Base-by-base conservation (phyloP, 2,329 filamentous ascomycete genomes). In the Botrytis squamosa region DNA sequence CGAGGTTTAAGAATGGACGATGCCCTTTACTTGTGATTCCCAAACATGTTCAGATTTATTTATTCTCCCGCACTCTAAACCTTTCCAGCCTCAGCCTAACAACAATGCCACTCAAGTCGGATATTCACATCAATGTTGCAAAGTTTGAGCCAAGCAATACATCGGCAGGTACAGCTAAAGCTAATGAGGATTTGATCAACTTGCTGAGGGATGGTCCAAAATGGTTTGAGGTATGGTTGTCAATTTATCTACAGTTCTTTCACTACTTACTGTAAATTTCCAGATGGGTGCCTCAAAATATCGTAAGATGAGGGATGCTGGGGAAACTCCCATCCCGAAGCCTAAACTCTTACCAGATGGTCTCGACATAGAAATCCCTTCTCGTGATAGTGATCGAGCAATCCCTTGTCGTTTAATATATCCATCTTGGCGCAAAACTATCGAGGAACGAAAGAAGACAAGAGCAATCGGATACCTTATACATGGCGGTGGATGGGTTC, bases 271-370 rank as follows among this genome's bases (percentile, higher is more conserved):
- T 40, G 7, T 7, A 12, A 5, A 10, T 71, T 59, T 12, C n/a
- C 9, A 87, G 84, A 83, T 88, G 55, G 88, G 88, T 14, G 86
- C 86, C 12, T 82, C 83, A 22, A 85, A 84, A 77, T 89, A 88
- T 77, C 84, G 88, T 6, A 82, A 86, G 76, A 86, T 89, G 84
- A 82, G 85, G 22, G 84, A 83, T 81, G 83, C 84, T 36, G 88
- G 87, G 57, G 85, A 89, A 76, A 88, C 86, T 0, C 82, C 84
- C 0, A 78, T 88, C 2, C 86, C 86, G 2, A 82, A 82, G 71
- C 85, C 86, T 0, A 79, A 83, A 3, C 81, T 85, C 4, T 80
- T 89, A 0, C 81, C 84, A 0, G 81, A 82, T 29, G 88, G 84
- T 40, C 80, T 84, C 12, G 84, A 88, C 71, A 82, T 84, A 74